Evolutionary conservation across 768 basidiomycete genomes (phyloP), one percentile per base, ranked within the genome.

Genomic region (Leccinum uliginosum): DNA sequence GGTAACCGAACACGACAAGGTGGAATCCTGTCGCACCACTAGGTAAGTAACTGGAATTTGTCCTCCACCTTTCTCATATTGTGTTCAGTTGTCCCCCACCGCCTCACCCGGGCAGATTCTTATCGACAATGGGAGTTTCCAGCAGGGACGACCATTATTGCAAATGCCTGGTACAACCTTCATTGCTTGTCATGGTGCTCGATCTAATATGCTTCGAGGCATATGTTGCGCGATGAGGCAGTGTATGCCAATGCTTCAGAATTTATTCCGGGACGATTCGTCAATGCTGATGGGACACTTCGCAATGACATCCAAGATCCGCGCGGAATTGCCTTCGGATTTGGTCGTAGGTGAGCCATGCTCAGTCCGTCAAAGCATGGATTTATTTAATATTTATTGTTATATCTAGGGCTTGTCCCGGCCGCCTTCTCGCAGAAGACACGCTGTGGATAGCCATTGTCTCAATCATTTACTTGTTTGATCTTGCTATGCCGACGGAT

Each of bases 21-120:
- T 55, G 55, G 55, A 55, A 55, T 44, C 55, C 55, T 43, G 55
- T 55, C 26, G 55, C 55, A n/a, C 55, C 55, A n/a, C 47, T 55
- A 15, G 49, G 55, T 26, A 14, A 44, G 29, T 44, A n/a, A 15
- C 17, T 44, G 43, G 11, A 43, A 15, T 21, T 24, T 21, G 24
- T 15, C 11, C 14, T 50, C 17, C 29, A 29, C 6, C 6, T 3
- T 29, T 44, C 21, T 30, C 27, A 50, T 23, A 4, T 15, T 10
- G 34, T 12, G 17, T 21, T 32, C 11, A 55, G 55, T 12, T 19
- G 19, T 34, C 6, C 55, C 55, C n/a, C 55, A 55, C 30, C 55
- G 55, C 17, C 49, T 55, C 38, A 55, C 49, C 5, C 55, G 26
- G 34, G 17, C 48, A 8, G 55, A 55, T 32, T 44, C 49, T 9